Evolutionary conservation across 768 basidiomycete genomes (phyloP).

Genomic region (Mycena filopes): DNA sequence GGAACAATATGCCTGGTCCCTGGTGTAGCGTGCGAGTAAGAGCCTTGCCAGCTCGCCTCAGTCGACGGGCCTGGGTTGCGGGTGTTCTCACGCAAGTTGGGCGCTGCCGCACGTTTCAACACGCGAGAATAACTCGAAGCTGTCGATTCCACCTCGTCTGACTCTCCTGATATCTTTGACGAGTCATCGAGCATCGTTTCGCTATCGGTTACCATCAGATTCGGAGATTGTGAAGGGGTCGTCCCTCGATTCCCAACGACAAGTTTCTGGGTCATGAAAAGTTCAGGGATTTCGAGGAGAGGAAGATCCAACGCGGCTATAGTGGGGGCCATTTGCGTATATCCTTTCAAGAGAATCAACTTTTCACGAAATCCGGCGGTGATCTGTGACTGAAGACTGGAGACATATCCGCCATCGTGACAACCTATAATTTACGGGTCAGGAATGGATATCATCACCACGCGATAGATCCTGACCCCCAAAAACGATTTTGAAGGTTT

Average conservation of each 20-base stretch:
- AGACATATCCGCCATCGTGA: conserved; percentile 80
- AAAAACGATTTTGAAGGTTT: conserved; percentile 74
- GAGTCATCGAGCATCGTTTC: conserved; percentile 11
- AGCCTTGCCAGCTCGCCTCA: conserved; percentile 54
- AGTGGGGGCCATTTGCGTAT: conserved; percentile 68
- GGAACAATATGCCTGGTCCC: conserved; percentile 61
- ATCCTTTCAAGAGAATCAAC: conserved; percentile 72
- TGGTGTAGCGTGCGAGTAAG: conserved; percentile 38
- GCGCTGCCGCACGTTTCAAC: conserved; percentile 44
- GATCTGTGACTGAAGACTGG: conserved; percentile 68
- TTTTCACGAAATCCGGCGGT: conserved; percentile 74
- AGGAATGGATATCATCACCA: conserved; percentile 15
- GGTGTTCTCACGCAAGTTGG: conserved; percentile 49
- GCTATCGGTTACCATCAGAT: conserved; percentile 26
- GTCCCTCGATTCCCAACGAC: conserved; percentile 23
- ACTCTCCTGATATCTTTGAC: conserved; percentile 15
- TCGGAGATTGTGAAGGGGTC: conserved; percentile 26
- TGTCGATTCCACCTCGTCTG: conserved; percentile 39
- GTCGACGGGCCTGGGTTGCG: conserved; percentile 57
- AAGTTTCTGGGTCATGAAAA: conserved; percentile 71
- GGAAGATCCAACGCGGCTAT: conserved; percentile 69
- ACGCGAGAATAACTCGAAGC: conserved; percentile 58
- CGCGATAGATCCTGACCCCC: conserved; percentile 54
- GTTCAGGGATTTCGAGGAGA: conserved; percentile 60
- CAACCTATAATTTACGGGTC: conserved; percentile 54